Evolutionary conservation across 176 grass and related monocot species (phyloP), one percentile per base, ranked within the genome.

Genomic region (Carex scoparia): DNA sequence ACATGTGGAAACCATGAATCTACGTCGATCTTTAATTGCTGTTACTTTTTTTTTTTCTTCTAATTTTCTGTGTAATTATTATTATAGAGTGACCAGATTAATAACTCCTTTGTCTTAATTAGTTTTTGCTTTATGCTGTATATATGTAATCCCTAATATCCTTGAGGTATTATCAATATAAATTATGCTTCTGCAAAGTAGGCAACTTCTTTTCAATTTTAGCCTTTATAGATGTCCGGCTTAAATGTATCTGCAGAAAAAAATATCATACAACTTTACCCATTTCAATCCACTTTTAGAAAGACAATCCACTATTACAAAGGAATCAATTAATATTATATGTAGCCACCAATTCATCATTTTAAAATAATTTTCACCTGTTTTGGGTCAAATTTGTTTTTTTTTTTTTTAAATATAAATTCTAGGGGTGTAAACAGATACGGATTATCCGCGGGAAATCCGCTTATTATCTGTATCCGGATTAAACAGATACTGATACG

Each of bases 1-100:
- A 98, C 69, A 94, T 98, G 96, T 98, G 96, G 96, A 90, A 79
- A 85, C 88, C 91, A 11, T 95, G 85, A 94, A 67, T 83, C 14
- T 30, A 15, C 38, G 38, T 40, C 4, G 3, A 51, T 12, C 40
- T 30, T 7, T 19, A 15, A 60, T 81, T 16, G 18, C 10, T 54
- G 48, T 75, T 19, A 1, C 2, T 63, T 30, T 32, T 81, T 27
- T 64, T 61, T 3, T 10, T 62, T 31, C 2, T 63, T 35, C 4
- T 58, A 59, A 30, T 79, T 12, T 35, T 28, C 30, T 81, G 57
- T 69, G 23, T 53, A 53, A 69, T 35, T 33, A 53, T 30, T 67
- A 32, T 30, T 46, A 49, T 82, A 30, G 14, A 18, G 73, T 33
- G 32, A 23, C 4, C 5, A 55, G 23, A 10, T 54, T 31, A 77